Percentiles rank a stretch among this genome's conserved stretches.
These are phyloP conservation scores for Panicum miliaceum DNA, from an alignment of 176 grass and related monocot species.

Conservation along the genomic window DNA sequence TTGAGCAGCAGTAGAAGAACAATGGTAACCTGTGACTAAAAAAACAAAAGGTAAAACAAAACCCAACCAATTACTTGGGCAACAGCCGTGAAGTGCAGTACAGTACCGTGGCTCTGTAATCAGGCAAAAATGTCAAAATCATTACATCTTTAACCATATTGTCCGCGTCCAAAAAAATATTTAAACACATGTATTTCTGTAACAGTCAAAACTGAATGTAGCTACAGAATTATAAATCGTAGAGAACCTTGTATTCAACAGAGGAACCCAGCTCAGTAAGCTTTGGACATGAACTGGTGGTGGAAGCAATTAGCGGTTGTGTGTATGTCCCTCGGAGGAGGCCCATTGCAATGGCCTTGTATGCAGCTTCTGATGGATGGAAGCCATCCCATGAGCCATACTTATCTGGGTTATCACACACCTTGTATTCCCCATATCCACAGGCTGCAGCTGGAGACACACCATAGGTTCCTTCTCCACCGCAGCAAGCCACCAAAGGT, in stretches of 20 bases:
- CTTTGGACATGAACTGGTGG: conserved; percentile 48
- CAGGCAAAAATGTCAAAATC: conserved; percentile 39
- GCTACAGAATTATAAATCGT: conserved; percentile 48
- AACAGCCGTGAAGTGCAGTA: conserved; percentile 48
- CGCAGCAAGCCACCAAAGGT: conserved; percentile 71
- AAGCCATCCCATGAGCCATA: conserved; percentile 85
- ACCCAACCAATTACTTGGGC: conserved; percentile 51
- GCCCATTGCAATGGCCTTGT: conserved; percentile 65
- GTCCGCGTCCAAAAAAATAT: conserved; percentile 9
- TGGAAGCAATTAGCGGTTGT: conserved; percentile 53
- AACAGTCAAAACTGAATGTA: conserved; percentile 22
- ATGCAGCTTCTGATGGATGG: conserved; percentile 76
- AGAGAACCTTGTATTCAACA: conserved; percentile 66
- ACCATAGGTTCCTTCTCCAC: conserved; percentile 62
- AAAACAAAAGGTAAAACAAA: conserved; percentile 39
- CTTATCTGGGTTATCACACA: conserved; percentile 66
- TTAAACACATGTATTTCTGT: conserved; percentile 1
- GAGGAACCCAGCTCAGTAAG: conserved; percentile 54
- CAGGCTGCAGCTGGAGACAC: conserved; percentile 47
- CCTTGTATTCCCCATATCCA: conserved; percentile 53
- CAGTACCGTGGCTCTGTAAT: conserved; percentile 51
- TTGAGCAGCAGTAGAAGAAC: background rate
- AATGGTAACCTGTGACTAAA: conserved; percentile 29
- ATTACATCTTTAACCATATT: conserved; percentile 33
- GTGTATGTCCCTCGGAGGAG: conserved; percentile 56